Percentiles rank a stretch among this genome's conserved stretches.
Conservation (phyloP, 768 basidiomycete genomes). For the Chlorophyllum brunneum region DNA sequence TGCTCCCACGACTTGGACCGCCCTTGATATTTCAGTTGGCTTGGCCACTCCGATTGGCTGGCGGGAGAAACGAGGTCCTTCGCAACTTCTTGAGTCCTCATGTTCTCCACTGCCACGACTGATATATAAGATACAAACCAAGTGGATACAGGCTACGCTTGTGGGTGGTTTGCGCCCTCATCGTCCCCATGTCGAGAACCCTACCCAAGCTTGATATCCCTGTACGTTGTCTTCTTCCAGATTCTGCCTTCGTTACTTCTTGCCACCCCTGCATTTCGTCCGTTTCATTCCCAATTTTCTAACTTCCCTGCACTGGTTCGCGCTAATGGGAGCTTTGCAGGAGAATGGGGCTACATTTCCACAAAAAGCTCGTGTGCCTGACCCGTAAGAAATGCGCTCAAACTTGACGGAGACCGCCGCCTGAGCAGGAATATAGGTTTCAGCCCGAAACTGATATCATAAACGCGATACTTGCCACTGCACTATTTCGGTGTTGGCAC, state of each 20-base stretch:
- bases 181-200: neutral
- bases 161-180: neutral
- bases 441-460: constrained; percentile 33
- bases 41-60: too few relatives aligned
- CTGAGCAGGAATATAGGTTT: constrained; percentile 29
- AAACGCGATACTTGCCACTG: constrained; percentile 40
- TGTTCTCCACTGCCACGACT: too few relatives aligned
- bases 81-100: too few relatives aligned
- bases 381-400: constrained; percentile 29
- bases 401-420: too few relatives aligned
- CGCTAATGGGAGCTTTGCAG: constrained; percentile 13
- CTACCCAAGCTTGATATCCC: neutral
- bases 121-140: neutral
- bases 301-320: neutral
- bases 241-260: too few relatives aligned
- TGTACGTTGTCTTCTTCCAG: neutral
- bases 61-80: too few relatives aligned
- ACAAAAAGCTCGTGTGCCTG: constrained; percentile 32
- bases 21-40: too few relatives aligned
- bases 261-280: too few relatives aligned
- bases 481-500: constrained; percentile 61
- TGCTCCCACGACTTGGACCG: too few relatives aligned
- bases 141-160: too few relatives aligned
- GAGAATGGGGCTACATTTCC: constrained; percentile 27
- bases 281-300: too few relatives aligned